Conservation (phyloP, 1,284 basidiomycete genomes). For the Violaceomyces palustris region DNA sequence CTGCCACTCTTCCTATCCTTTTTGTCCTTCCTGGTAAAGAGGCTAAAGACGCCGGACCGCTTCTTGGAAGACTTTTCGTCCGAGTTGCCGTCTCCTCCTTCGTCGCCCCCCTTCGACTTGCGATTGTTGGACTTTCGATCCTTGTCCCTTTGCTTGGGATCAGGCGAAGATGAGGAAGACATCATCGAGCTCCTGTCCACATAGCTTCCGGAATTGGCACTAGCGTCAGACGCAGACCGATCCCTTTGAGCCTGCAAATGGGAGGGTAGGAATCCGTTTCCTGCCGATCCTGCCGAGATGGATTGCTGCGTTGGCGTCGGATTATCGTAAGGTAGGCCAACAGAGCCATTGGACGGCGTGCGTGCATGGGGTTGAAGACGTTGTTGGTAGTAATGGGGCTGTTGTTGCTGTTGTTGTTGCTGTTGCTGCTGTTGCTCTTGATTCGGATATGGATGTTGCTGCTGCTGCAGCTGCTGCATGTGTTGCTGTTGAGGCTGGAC, state of each 20-base stretch:
- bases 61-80: conserved; percentile 46
- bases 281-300: too few species aligned
- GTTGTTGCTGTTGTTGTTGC: conserved; percentile 13
- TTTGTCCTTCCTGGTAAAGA: conserved; percentile 47
- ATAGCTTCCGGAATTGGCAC: conserved; percentile 12
- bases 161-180: conserved; percentile 4
- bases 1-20: conserved; percentile 43
- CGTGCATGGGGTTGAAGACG: too few species aligned
- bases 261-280: conserved; percentile 37
- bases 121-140: conserved; percentile 30
- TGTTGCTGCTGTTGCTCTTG: neutral
- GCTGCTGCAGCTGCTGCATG: conserved; percentile 46
- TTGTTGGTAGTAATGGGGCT: too few species aligned
- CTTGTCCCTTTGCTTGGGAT: conserved; percentile 11
- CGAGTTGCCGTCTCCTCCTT: conserved; percentile 13
- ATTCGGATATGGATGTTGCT: conserved; percentile 1
- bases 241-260: conserved; percentile 33
- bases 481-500: conserved; percentile 51
- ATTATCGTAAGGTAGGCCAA: too few species aligned
- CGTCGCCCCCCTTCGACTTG: conserved; percentile 23
- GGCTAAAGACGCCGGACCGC: conserved; percentile 45
- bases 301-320: too few species aligned
- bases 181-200: neutral
- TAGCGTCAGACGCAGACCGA: conserved; percentile 34
- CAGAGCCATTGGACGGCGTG: too few species aligned